Base-by-base conservation (phyloP, 129 eudicot genomes). In the Glebionis coronaria region DNA sequence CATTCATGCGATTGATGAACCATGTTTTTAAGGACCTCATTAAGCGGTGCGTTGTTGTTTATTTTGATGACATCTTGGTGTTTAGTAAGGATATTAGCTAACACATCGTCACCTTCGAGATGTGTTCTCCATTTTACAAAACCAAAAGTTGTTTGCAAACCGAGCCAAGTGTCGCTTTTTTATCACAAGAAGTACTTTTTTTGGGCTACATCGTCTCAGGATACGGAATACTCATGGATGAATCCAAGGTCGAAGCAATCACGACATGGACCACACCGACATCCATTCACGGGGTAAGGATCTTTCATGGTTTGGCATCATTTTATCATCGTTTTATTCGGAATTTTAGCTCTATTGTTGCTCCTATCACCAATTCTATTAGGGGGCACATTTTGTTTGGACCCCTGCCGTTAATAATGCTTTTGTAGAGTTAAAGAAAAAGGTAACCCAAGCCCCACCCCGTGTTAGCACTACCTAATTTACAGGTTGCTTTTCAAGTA, bases 361-460 rank as follows among this genome's bases (percentile, higher is more conserved):
- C 61, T 9, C 38, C 61, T 14, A 56, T 56, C 11, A 56, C 61
- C 1, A 8, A 56, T 10, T 56, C 40, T 56, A 31, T 56, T n/a
- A n/a, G n/a, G n/a, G n/a, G n/a, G n/a, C n/a, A n/a, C 61, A 56
- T 31, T 56, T 56, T 56, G 61, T 56, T 12, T 58, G 63, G 63
- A 58, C 63, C 28, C 44, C 44, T 4, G 44, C 44, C 13, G 63
- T 45, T 3, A 18, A 42, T 18, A 4, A 7, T 18, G 63, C 63
- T 25, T 58, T 58, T 28, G 61, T 23, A 58, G 45, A 28, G 44
- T 44, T 58, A 3, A 25, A 25, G 31, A 27, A 28, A 58, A 16
- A 18, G 44, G 44, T 58, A 3, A 58, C 63, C 16, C 13, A 18
- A 5, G 63, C 63, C 3, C 63, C n/a, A n/a, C n/a, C n/a, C 63